Base-by-base conservation (phyloP, 2,329 filamentous ascomycete species). In the Didymella pinodella region DNA sequence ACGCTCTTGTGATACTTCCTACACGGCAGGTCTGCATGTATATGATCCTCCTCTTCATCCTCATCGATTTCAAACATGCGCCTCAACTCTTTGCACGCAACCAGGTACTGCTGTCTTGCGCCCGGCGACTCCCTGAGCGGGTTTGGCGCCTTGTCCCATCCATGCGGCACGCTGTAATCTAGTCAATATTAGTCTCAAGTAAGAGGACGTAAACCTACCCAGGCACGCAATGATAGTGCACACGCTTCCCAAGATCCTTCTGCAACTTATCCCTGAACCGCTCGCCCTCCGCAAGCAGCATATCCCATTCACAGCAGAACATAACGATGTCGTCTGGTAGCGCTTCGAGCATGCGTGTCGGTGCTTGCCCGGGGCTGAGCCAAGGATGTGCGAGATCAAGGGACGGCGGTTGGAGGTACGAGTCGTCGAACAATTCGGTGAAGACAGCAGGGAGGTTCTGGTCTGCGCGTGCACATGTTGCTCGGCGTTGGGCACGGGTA, bases 121-220 rank as follows among this genome's bases (percentile, higher is more conserved):
- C 82, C 81, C 1, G 78, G 77, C 2, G 82, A 82, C 32, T 82
- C 82, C 54, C 80, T 81, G 25, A 85, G 71, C 4, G 86, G 86
- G 67, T 88, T 88, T 0, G 87, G 86, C 28, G 83, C 84, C 75
- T 90, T 90, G 67, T 90, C 88, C 83, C 88, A 90, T 0, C 47
- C 47, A 11, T 36, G 32, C 11, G 32, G 32, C 16, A 36, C 32
- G 32, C 32, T 36, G 32, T 6, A 18, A 8, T 36, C 16, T n/a
- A 16, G n/a, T 36, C n/a, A 36, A 16, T 6, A 36, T 3, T 7
- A 8, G 7, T n/a, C n/a, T 5, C 32, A 18, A 1, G 7, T 16
- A 36, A 3, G 11, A n/a, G 6, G 16, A 4, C 6, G 7, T 5
- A 36, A 11, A 36, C 32, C n/a, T 16, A 36, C 32, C 81, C 85